Evolutionary conservation across 1,284 basidiomycete genomes (phyloP), one percentile per base, ranked within the genome.

Genomic region (Irpex sp.): DNA sequence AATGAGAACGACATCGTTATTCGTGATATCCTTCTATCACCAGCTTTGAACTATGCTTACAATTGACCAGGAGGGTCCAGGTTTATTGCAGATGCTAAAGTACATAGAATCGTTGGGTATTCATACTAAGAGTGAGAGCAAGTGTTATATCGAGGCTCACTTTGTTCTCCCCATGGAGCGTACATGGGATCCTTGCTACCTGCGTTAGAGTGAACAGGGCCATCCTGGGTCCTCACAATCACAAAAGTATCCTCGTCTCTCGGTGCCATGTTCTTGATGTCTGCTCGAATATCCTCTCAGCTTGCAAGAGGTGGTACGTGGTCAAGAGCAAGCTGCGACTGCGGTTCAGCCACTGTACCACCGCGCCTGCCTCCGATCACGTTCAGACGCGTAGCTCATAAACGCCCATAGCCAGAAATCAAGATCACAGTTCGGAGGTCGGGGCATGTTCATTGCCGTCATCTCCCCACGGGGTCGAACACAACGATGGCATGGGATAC

Each of bases 81-180:
- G 67, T 80, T 77, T 68, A 79, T 80, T 2, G 77, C 81, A 58
- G 85, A 86, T 43, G 63, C 63, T 50, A 57, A 64, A 36, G 35
- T 50, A 56, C 13, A 59, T 49, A 58, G n/a, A 51, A n/a, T 19
- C 9, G 5, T n/a, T 0, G 13, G 11, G 26, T 26, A 6, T 8
- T 9, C 5, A 47, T 31, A 17, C 17, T 15, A 11, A 7, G 58
- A 19, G 21, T 37, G 26, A 26, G 36, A 57, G 31, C 5, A 17
- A 21, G 7, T 17, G 19, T 50, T 13, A 6, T 46, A 46, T 33
- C 13, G 5, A 11, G 33, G 71, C 75, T 39, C 65, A 87, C 87
- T 78, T 69, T 83, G 78, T 37, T 85, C 79, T 21, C 79, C 66
- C 85, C 87, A 90, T 53, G 78, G 72, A 21, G 72, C 74, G 65